Evolutionary conservation across 306 rosid genomes (phyloP), one percentile per base, ranked within the genome.

Genomic region (Fagus crenata): DNA sequence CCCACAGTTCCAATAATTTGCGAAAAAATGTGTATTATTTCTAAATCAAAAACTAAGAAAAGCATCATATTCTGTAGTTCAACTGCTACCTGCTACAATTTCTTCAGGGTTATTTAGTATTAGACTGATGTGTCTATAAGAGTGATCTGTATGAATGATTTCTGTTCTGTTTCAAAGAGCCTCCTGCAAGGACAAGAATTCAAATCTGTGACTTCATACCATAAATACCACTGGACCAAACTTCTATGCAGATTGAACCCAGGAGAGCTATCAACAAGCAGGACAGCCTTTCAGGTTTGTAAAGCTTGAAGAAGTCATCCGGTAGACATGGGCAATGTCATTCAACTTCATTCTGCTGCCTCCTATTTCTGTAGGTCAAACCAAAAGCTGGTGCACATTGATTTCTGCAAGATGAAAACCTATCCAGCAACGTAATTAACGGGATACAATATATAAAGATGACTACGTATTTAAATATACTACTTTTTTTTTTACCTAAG

Each of bases 321-420:
- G 36, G 67, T 42, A 37, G 43, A 49, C 68, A 22, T 49, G 37
- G 32, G 59, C 36, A 31, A 28, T 75, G 69, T 63, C 11, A 46
- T 37, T 53, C 40, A 40, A 17, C 54, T 61, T 58, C 61, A 65
- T 36, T 54, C 74, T 65, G 68, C 49, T 69, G 67, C 75, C 79
- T 56, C 68, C 73, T 61, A 54, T 67, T 60, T 75, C 79, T 59
- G 53, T 51, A 51, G 71, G 49, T 78, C 53, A 60, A 55, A 77
- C 68, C 37, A 28, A 28, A 35, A 78, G 41, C 36, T 39, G 54
- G 36, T 49, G 14, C 39, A 53, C 74, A 69, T 82, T 80, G 75
- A 81, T 70, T 85, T 85, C 82, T 74, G 85, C 84, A 80, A 77
- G 73, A 80, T 53, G 71, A 80, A 22, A 65, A 56, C 54, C 51